phyloP scores from a whole-genome alignment of 305 asterid genomes.

The Fraxinus xanthoxyloides region DNA sequence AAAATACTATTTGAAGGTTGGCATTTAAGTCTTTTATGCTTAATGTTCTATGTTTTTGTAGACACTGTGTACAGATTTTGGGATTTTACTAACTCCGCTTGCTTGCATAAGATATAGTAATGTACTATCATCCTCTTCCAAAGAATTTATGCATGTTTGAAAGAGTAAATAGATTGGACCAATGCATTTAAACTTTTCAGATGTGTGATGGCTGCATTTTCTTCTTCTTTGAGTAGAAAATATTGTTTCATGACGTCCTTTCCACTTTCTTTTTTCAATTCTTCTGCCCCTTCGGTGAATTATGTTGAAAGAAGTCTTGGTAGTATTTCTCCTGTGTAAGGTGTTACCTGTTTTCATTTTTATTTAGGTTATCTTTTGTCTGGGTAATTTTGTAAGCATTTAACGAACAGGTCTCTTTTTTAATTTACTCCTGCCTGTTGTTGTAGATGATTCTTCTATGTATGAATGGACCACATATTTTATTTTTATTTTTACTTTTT shows the following conservation, averaged over 20 bases:
- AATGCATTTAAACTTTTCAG: not conserved
- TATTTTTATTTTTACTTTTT: not conserved
- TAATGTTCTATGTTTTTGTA: not conserved
- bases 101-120: not conserved
- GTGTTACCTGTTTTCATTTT: not conserved
- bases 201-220: conserved; percentile 2
- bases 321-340: not conserved
- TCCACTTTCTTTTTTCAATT: not conserved
- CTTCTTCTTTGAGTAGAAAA: not conserved
- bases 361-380: not conserved
- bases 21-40: conserved; percentile 14
- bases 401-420: not conserved
- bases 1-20: conserved; percentile 86
- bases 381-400: not conserved
- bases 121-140: not conserved
- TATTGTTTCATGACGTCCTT: not conserved
- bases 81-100: conserved; percentile 10
- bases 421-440: not conserved
- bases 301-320: not conserved
- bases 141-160: not conserved
- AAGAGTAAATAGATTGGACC: not conserved
- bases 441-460: not conserved
- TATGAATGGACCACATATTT: not conserved
- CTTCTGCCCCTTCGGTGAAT: not conserved
- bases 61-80: not conserved